Percentiles rank a stretch among this genome's conserved stretches.
Evolutionary conservation across 305 asterid species (phyloP).

Genomic region (Fraxinus sp.): DNA sequence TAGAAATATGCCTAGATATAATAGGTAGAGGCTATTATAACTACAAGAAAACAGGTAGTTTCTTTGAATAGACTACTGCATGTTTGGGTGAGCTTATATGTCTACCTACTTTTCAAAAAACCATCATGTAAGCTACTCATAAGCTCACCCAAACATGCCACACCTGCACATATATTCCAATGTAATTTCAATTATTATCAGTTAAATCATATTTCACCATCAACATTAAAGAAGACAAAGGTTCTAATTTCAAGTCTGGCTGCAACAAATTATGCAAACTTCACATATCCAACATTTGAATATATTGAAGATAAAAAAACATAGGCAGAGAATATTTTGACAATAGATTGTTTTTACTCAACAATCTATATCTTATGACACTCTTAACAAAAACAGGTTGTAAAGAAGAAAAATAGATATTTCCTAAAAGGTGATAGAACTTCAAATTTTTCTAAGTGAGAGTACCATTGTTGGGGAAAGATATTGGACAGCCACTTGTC

Average conservation of each 20-base stretch:
- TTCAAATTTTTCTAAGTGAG: not conserved
- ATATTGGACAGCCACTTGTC: not conserved
- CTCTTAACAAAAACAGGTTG: not conserved
- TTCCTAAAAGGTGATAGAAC: not conserved
- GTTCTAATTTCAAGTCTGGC: not conserved
- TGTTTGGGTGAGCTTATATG: not conserved
- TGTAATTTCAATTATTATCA: not conserved
- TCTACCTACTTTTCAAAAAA: not conserved
- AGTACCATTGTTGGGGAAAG: not conserved
- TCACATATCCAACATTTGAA: not conserved
- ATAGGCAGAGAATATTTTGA: not conserved
- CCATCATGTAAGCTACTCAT: too few relatives aligned
- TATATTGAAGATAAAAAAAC: not conserved
- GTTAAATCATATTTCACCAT: not conserved
- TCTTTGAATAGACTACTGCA: not conserved
- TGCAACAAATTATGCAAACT: not conserved
- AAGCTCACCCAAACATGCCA: not conserved
- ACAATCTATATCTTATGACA: not conserved
- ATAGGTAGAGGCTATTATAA: not conserved
- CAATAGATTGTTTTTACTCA: not conserved
- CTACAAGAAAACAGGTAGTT: not conserved
- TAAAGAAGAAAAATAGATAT: not conserved
- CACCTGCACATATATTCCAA: not conserved
- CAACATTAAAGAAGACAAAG: not conserved
- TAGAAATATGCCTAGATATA: not conserved